Evolutionary conservation across 2,329 filamentous ascomycete species (phyloP).

Genomic region (Monosporascus sp.): DNA sequence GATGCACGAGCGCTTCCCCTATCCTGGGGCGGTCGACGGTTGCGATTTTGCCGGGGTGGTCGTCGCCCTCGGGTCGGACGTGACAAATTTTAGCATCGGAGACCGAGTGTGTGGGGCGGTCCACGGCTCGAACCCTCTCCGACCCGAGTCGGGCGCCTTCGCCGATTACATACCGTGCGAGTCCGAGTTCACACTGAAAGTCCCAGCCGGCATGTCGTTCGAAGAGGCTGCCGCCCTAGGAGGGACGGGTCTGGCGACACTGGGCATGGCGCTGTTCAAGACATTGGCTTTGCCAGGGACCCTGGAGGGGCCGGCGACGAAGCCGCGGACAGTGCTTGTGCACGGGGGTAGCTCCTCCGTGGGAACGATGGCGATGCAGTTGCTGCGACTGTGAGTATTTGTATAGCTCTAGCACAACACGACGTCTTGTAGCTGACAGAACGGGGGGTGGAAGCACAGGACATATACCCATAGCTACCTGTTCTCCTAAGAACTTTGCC

Average conservation of each 20-base stretch:
- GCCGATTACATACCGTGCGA: neutral
- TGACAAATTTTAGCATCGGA: neutral
- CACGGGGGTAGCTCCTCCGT: neutral
- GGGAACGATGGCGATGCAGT: conserved; percentile 1
- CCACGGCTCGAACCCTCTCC: conserved; percentile 1
- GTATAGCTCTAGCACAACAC: too few relatives aligned
- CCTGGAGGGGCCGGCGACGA: neutral
- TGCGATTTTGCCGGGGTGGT: conserved; percentile 16
- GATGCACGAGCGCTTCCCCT: conserved; percentile 8
- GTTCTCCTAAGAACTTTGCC: conserved; percentile 15
- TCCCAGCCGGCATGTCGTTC: neutral
- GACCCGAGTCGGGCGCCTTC: neutral
- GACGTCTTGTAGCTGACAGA: too few relatives aligned
- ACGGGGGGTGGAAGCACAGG: conserved; percentile 7
- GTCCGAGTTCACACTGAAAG: neutral
- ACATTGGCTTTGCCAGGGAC: neutral
- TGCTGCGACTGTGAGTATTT: neutral
- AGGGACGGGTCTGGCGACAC: neutral
- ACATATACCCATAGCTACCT: neutral
- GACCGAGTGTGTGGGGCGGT: conserved; percentile 2
- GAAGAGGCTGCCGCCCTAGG: neutral
- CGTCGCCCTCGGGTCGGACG: conserved; percentile 9
- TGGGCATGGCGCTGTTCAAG: neutral
- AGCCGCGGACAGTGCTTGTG: conserved; percentile 1
- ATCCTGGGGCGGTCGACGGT: conserved; percentile 12